These are phyloP conservation scores for Tausonia pullulans DNA, from an alignment of 1,284 basidiomycete species.

Conservation along the genomic window DNA sequence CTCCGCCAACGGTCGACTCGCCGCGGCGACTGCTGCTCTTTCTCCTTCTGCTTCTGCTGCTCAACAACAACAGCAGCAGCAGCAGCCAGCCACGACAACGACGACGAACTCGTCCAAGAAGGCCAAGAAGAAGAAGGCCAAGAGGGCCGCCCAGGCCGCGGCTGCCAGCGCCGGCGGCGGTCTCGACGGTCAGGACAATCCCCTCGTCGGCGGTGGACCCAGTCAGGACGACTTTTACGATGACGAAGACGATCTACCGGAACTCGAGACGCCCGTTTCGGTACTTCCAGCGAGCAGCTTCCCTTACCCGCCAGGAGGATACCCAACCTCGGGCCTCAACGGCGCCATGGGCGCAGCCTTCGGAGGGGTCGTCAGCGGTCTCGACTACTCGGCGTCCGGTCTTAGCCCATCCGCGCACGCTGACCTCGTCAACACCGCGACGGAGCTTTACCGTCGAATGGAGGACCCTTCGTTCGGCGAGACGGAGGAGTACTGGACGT, in stretches of 20 bases:
- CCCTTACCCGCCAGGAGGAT: conserved; percentile 21
- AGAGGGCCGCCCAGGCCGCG: conserved; percentile 29
- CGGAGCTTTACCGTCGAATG: conserved; percentile 37
- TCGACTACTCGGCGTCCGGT: conserved; percentile 16
- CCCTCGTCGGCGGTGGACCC: background rate
- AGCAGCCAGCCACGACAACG: no score
- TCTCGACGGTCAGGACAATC: background rate
- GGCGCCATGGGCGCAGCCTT: conserved; percentile 17
- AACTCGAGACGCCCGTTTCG: conserved; percentile 4
- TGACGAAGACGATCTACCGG: conserved; percentile 17
- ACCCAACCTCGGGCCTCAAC: conserved; percentile 17
- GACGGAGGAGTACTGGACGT: conserved; percentile 49
- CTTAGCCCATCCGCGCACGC: conserved; percentile 24
- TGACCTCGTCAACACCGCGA: conserved; percentile 35
- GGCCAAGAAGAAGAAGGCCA: conserved; percentile 33
- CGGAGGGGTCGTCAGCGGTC: conserved; percentile 11
- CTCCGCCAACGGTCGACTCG: conserved; percentile 25
- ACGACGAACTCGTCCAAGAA: conserved; percentile 23
- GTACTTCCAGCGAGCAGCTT: conserved; percentile 18
- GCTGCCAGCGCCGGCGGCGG: conserved; percentile 9
- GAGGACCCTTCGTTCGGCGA: conserved; percentile 35
- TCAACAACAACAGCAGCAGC: conserved; percentile 16
- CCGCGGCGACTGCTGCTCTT: conserved; percentile 23
- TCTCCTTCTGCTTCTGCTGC: conserved; percentile 19
- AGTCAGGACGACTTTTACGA: conserved; percentile 4